Evolutionary conservation across 2,329 filamentous ascomycete species (phyloP).

Genomic region (Aureobasidium mangrovei): DNA sequence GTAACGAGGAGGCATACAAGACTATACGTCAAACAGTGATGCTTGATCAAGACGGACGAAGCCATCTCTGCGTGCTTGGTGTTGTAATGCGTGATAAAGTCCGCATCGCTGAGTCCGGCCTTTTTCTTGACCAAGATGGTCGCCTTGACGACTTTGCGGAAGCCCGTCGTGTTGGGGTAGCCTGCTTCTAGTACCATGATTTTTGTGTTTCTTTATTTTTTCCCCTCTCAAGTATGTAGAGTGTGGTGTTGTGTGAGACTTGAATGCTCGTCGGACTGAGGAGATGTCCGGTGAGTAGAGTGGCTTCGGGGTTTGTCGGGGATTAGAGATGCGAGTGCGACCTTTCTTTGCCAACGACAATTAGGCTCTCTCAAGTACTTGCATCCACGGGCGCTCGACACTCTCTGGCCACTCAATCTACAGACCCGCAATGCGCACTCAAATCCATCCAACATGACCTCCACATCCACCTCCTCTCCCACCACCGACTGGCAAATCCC

Average conservation of each 20-base stretch:
- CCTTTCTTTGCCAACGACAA: neutral
- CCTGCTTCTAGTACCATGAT: slow-evolving; percentile 35
- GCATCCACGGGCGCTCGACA: neutral
- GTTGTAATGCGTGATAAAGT: slow-evolving; percentile 40
- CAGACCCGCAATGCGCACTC: neutral
- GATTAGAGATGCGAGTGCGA: too few species aligned
- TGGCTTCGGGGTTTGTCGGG: too few species aligned
- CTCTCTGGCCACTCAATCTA: too few species aligned
- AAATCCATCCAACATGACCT: neutral
- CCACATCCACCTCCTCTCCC: neutral
- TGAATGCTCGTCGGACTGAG: neutral
- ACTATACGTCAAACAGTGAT: slow-evolving; percentile 38
- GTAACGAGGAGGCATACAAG: slow-evolving; percentile 27
- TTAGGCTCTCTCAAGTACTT: neutral
- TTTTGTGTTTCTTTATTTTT: neutral
- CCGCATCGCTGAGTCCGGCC: slow-evolving; percentile 35
- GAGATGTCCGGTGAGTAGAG: neutral
- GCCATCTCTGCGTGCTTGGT: slow-evolving; percentile 36
- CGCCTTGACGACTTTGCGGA: slow-evolving; percentile 40
- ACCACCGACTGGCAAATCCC: neutral
- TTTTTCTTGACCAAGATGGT: slow-evolving; percentile 41
- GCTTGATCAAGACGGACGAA: slow-evolving; percentile 35
- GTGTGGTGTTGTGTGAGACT: neutral
- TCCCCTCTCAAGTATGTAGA: neutral
- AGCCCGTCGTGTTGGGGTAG: slow-evolving; percentile 36